Percentiles rank a stretch among this genome's conserved stretches.
These are phyloP conservation scores for Chamaecrista fasciculata DNA, from an alignment of 306 rosid species.

Conservation along the genomic window DNA sequence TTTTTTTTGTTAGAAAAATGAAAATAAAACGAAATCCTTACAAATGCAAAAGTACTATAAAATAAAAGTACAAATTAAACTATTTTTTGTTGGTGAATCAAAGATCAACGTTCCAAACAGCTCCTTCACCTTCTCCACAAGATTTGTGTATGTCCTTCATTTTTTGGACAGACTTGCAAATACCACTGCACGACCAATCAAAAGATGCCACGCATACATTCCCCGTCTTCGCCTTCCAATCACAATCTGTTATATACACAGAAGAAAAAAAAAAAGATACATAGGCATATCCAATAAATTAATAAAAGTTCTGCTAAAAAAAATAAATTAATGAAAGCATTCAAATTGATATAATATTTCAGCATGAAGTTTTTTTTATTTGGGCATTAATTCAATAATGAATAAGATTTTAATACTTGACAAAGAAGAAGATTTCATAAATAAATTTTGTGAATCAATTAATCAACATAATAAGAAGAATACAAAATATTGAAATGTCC, in stretches of 20 bases:
- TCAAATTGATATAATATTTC: too few species aligned
- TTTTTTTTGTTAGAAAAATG: too few species aligned
- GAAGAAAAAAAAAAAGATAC: too few species aligned
- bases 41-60: background rate
- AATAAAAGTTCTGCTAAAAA: too few species aligned
- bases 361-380: too few species aligned
- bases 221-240: constrained; percentile 66
- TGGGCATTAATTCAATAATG: background rate
- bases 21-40: background rate
- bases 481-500: too few species aligned
- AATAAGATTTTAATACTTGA: background rate
- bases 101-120: constrained; percentile 64
- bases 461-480: too few species aligned
- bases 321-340: too few species aligned
- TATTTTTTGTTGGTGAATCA: constrained; percentile 18
- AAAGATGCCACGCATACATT: constrained; percentile 80
- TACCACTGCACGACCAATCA: constrained; percentile 95
- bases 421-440: background rate
- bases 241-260: constrained; percentile 83
- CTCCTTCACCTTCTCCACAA: constrained; percentile 70
- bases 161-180: constrained; percentile 72
- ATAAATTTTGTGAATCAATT: too few species aligned
- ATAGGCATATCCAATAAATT: too few species aligned
- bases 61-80: too few species aligned
- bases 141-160: constrained; percentile 66